These are phyloP conservation scores for Microthlaspi erraticum DNA, from an alignment of 345 rosid genomes.

Conservation along the genomic window DNA sequence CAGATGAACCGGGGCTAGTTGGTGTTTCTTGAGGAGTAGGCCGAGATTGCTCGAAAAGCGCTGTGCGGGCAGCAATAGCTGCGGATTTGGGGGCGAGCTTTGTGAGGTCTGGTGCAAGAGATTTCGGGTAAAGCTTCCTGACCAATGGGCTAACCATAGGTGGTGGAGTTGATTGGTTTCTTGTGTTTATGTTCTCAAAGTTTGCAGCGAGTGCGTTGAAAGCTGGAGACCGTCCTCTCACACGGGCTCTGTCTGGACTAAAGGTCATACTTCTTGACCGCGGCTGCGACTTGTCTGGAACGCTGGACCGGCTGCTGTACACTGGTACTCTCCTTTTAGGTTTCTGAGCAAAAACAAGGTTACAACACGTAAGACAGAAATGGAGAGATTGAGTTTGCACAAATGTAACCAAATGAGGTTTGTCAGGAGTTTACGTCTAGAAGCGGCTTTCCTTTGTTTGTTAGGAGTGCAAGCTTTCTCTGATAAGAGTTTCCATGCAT, in stretches of 20 bases:
- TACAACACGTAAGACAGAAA: conserved; percentile 27
- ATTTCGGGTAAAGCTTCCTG: conserved; percentile 88
- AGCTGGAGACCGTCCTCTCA: conserved; percentile 98
- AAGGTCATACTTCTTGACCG: conserved; percentile 98
- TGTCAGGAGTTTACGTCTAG: conserved; percentile 58
- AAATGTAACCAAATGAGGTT: conserved; percentile 23
- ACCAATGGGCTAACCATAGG: conserved; percentile 71
- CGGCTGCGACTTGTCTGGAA: conserved; percentile 80
- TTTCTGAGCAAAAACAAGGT: conserved; percentile 58
- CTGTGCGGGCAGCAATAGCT: conserved; percentile 70
- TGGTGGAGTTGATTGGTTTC: conserved; percentile 98
- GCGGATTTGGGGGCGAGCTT: conserved; percentile 63
- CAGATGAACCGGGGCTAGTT: conserved; percentile 73
- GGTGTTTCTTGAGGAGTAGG: conserved; percentile 59
- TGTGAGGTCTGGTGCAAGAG: conserved; percentile 79
- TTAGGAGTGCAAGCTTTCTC: conserved; percentile 80
- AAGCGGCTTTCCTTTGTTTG: conserved; percentile 70
- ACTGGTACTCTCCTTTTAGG: conserved; percentile 83
- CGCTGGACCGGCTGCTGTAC: conserved; percentile 85
- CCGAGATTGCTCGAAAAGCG: conserved; percentile 70
- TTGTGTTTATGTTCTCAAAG: conserved; percentile 77
- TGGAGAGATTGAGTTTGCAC: background rate
- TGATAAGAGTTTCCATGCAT: conserved; percentile 97
- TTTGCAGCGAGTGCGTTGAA: conserved; percentile 95
- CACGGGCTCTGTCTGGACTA: conserved; percentile 95